Conservation (phyloP, 73 alveolate species). For the Symbiodinium natans region DNA sequence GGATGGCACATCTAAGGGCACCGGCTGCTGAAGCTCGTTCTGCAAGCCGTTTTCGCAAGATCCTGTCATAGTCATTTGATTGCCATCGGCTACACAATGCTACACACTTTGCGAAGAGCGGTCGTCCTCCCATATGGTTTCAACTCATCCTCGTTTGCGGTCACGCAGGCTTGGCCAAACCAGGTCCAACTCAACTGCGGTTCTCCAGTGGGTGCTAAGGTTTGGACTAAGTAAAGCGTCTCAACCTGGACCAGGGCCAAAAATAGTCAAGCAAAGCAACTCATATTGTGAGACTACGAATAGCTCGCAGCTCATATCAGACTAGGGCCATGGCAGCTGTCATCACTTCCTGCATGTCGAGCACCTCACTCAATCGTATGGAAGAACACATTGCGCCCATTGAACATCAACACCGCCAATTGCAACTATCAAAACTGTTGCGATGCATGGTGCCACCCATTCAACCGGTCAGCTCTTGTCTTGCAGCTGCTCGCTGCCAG, state of each 20-base stretch:
- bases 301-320: not conserved
- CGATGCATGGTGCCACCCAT: no score
- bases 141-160: not conserved
- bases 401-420: no score
- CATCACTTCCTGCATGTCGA: constrained; percentile 13
- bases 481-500: no score
- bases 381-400: no score
- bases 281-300: not conserved
- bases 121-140: constrained; percentile 3
- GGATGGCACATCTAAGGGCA: not conserved
- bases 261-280: not conserved
- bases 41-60: constrained; percentile 76
- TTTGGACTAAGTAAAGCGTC: not conserved
- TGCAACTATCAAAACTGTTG: no score
- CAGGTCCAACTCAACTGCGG: not conserved
- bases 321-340: not conserved
- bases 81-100: not conserved
- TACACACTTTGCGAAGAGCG: not conserved
- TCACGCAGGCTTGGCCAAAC: not conserved
- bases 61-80: constrained; percentile 4
- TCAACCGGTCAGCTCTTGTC: no score
- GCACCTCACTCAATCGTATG: not conserved
- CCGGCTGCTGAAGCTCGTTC: constrained; percentile 35
- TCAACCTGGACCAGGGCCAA: not conserved
- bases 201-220: not conserved